These are phyloP conservation scores for Pogostemon cablin DNA, from an alignment of 257 asterid genomes.

Conservation along the genomic window DNA sequence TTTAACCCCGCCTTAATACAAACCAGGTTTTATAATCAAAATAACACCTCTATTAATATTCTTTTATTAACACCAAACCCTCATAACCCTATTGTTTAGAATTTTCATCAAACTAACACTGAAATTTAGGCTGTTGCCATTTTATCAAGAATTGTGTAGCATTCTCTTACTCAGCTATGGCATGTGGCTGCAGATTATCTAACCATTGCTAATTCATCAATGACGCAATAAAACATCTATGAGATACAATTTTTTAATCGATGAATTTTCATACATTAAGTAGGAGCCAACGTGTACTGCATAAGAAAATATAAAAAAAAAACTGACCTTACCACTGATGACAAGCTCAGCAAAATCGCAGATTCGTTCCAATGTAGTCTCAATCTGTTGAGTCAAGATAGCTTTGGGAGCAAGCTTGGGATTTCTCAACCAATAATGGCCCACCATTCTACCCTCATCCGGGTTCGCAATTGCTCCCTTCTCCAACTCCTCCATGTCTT, in stretches of 20 bases:
- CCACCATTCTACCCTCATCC: slow-evolving; percentile 98
- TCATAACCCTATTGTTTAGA: neutral
- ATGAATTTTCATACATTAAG: neutral
- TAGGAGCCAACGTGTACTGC: neutral
- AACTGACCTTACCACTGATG: slow-evolving; percentile 96
- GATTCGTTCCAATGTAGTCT: slow-evolving; percentile 63
- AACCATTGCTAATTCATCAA: slow-evolving; percentile 11
- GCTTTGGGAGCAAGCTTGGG: slow-evolving; percentile 82
- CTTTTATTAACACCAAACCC: slow-evolving; percentile 15
- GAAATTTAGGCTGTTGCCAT: neutral
- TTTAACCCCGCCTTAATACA: slow-evolving; percentile 4
- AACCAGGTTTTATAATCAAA: neutral
- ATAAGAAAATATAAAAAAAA: neutral
- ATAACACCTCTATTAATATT: neutral
- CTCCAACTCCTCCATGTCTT: slow-evolving; percentile 83
- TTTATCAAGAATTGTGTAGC: neutral
- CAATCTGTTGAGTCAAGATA: slow-evolving; percentile 64
- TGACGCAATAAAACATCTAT: neutral
- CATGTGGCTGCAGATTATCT: neutral
- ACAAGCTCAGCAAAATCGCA: slow-evolving; percentile 72
- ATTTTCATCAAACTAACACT: slow-evolving; percentile 1
- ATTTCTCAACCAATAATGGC: slow-evolving; percentile 92
- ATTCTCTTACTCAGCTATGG: neutral
- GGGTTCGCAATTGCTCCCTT: slow-evolving; percentile 98
- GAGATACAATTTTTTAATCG: neutral